phyloP scores from a whole-genome alignment of 2,329 filamentous ascomycete species.

The Phialocephala sp. region DNA sequence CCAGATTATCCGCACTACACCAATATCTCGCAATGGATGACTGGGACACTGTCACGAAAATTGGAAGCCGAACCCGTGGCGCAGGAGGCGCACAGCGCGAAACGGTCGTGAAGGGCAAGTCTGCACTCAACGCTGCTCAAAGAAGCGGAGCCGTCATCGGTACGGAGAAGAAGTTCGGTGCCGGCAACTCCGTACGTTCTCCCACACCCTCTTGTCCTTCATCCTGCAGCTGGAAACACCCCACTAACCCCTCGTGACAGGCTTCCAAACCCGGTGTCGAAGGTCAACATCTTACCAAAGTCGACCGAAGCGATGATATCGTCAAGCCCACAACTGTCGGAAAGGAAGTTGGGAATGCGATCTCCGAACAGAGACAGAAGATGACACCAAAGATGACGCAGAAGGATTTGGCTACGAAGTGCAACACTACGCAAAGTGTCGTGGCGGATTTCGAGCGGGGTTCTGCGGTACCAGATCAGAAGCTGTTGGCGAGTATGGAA shows the following conservation, averaged over 20 bases:
- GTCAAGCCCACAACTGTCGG: conserved; percentile 95
- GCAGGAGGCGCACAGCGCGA: conserved; percentile 73
- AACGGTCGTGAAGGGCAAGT: conserved; percentile 85
- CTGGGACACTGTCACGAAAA: conserved; percentile 91
- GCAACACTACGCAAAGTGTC: conserved; percentile 82
- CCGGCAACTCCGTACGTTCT: conserved; percentile 76
- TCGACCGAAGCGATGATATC: conserved; percentile 96
- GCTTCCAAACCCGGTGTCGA: conserved; percentile 65
- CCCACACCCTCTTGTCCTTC: conserved; percentile 11
- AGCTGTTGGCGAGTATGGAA: conserved; percentile 79
- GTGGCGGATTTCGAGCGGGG: conserved; percentile 88
- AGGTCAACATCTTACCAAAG: conserved; percentile 95
- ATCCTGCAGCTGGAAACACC: background rate
- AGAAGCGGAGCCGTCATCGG: conserved; percentile 75
- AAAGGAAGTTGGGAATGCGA: conserved; percentile 79
- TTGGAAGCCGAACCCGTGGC: conserved; percentile 82
- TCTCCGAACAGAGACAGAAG: conserved; percentile 77
- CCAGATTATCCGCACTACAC: conserved; percentile 17
- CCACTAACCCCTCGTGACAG: conserved; percentile 41
- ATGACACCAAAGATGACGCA: conserved; percentile 96
- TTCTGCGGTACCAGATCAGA: conserved; percentile 79
- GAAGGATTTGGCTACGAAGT: conserved; percentile 83
- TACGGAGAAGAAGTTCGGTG: conserved; percentile 91
- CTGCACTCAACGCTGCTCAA: conserved; percentile 86
- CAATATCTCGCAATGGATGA: conserved; percentile 62